Base-by-base conservation (phyloP, 257 asterid species). In the Craterostigma plantagineum region DNA sequence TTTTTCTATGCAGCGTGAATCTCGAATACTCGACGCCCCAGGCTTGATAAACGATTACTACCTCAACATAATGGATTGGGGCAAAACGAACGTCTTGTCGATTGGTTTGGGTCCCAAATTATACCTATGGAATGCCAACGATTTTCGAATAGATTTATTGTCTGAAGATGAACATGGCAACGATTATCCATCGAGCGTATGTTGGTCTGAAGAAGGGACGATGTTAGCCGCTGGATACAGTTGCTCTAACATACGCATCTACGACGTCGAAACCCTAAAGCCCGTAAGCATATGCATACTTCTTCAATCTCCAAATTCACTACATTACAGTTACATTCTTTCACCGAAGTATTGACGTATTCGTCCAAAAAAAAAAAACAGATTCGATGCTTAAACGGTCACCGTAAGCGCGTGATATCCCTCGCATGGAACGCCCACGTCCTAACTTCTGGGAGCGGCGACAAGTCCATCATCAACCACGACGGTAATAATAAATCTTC, bases 21-120 rank as follows among this genome's bases (percentile, higher is more conserved):
- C 30, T 6, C 30, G 30, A 23, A 23, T 68, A 45, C 53, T 79
- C 62, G 87, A 79, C 65, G 93, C 87, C 7, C 87, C 79, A 3
- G 38, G 49, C 9, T 17, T 75, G 34, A 57, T 7, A 57, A 44
- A 59, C 16, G 95, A 83, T 63, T 83, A 46, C 65, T 79, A 83
- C 58, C 56, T 62, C 42, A 70, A 71, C 59, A 14, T 64, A 14
- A 53, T 83, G 70, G 95, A 83, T 39, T 83, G 95, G 93, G 91
- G 95, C 45, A 70, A 55, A 18, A 44, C 65, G 15, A 79, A 79
- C 56, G 14, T 56, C 43, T 66, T 83, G 12, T 93, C 84, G 0
- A 57, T 76, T 53, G 87, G 69, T 34, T 61, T 83, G 54, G 93
- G 73, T 34, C 34, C 66, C 27, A 54, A 33, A 12, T 23, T 67